Conservation (phyloP, 257 asterid genomes). For the Penstemon eatonii region DNA sequence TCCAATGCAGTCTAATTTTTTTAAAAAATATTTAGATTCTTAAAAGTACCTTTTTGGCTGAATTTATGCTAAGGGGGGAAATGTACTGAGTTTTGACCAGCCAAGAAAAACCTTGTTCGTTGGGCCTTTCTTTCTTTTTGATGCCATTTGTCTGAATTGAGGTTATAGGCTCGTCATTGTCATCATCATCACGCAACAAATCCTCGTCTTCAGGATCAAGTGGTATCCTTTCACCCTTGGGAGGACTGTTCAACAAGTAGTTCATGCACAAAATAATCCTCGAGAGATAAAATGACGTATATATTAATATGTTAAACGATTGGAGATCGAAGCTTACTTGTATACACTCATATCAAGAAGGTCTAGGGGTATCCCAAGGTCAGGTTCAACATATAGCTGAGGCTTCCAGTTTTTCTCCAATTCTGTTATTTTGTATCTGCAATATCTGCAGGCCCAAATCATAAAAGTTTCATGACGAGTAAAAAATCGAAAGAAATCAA, state of each 20-base stretch:
- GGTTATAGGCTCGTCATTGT: constrained; percentile 41
- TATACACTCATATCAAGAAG: constrained; percentile 95
- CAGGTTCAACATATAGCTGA: constrained; percentile 87
- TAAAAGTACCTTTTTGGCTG: constrained; percentile 74
- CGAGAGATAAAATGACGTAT: constrained; percentile 11
- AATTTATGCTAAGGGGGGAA: constrained; percentile 85
- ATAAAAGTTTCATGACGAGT: constrained; percentile 13
- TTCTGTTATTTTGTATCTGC: constrained; percentile 76
- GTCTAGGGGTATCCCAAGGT: constrained; percentile 94
- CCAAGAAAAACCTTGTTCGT: constrained; percentile 97
- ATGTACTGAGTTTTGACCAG: constrained; percentile 95
- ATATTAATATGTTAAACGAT: constrained; percentile 25
- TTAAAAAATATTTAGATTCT: not conserved
- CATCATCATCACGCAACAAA: constrained; percentile 83
- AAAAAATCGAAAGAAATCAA: constrained; percentile 4
- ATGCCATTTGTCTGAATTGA: constrained; percentile 87
- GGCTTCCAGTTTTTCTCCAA: constrained; percentile 97
- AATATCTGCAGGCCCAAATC: constrained; percentile 60
- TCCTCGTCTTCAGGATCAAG: constrained; percentile 93
- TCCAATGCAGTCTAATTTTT: too few species aligned
- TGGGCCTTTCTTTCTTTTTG: constrained; percentile 89
- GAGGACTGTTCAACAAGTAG: constrained; percentile 63
- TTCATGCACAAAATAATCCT: constrained; percentile 19
- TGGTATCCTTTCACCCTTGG: constrained; percentile 62
- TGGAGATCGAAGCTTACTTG: constrained; percentile 52